phyloP scores from a whole-genome alignment of 768 basidiomycete species.

The Roridomyces roridus region DNA sequence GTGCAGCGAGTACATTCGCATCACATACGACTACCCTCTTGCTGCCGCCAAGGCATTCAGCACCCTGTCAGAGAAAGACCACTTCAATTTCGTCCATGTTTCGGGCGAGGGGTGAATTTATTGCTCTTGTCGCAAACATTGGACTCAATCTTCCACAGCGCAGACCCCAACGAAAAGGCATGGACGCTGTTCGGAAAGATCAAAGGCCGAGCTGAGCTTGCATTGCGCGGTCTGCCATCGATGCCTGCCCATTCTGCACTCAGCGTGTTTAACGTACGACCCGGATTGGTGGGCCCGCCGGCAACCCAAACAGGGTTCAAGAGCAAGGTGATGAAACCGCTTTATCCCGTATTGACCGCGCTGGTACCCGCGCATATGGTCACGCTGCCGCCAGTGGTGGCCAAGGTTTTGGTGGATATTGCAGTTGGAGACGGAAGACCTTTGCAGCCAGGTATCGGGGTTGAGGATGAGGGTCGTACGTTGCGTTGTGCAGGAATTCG shows the following conservation, averaged over 20 bases:
- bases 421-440: slow-evolving; percentile 31
- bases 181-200: slow-evolving; percentile 27
- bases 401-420: slow-evolving; percentile 28
- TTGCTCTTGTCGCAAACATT: not conserved
- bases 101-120: slow-evolving; percentile 30
- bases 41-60: slow-evolving; percentile 33
- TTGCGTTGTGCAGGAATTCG: slow-evolving; percentile 14
- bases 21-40: slow-evolving; percentile 34
- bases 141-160: slow-evolving; percentile 16
- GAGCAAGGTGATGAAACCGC: not conserved
- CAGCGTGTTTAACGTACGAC: slow-evolving; percentile 30
- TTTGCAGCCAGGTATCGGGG: slow-evolving; percentile 23
- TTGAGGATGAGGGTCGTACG: slow-evolving; percentile 28
- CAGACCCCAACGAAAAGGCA: slow-evolving; percentile 31
- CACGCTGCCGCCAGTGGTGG: slow-evolving; percentile 26
- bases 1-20: slow-evolving; percentile 30
- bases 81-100: slow-evolving; percentile 38
- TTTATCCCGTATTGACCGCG: not conserved
- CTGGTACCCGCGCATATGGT: no score
- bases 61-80: slow-evolving; percentile 21
- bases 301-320: not conserved
- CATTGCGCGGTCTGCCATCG: slow-evolving; percentile 23
- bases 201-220: slow-evolving; percentile 33
- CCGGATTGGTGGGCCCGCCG: slow-evolving; percentile 23
- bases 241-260: slow-evolving; percentile 13